Percentiles rank a stretch among this genome's conserved stretches.
phyloP scores from a whole-genome alignment of 1,284 basidiomycete species.

The Xerocomus minutiporus region DNA sequence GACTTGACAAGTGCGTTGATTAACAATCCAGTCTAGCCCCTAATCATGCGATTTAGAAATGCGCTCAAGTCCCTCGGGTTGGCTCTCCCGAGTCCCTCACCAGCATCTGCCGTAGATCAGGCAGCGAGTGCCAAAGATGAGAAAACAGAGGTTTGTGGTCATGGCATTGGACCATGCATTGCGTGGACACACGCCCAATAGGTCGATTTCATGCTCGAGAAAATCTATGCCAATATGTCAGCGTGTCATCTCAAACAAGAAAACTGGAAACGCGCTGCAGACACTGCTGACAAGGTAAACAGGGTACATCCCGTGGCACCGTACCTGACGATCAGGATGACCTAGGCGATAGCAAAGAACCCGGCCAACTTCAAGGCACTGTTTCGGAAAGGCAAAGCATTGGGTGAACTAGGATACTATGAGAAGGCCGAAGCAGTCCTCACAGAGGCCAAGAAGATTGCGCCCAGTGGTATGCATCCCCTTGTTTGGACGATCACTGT shows the following conservation, averaged over 20 bases:
- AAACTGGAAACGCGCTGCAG: constrained; percentile 71
- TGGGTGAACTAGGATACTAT: constrained; percentile 67
- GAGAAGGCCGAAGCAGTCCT: constrained; percentile 66
- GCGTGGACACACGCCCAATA: constrained; percentile 25
- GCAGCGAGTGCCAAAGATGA: constrained; percentile 41
- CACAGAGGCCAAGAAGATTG: constrained; percentile 58
- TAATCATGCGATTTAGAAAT: constrained; percentile 35
- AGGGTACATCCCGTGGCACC: not conserved
- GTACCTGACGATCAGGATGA: constrained; percentile 1
- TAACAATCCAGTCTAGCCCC: not conserved
- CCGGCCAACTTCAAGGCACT: constrained; percentile 69
- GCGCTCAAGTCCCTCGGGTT: constrained; percentile 49
- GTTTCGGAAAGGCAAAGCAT: constrained; percentile 75
- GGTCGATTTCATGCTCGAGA: constrained; percentile 71
- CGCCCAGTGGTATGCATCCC: constrained; percentile 46
- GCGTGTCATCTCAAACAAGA: constrained; percentile 72
- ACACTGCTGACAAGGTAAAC: constrained; percentile 68
- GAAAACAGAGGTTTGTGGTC: constrained; percentile 46
- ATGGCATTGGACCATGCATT: not conserved
- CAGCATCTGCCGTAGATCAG: constrained; percentile 31
- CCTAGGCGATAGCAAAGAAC: constrained; percentile 67
- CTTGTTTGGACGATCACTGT: not conserved
- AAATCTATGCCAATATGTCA: constrained; percentile 77
- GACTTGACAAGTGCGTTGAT: constrained; percentile 59
- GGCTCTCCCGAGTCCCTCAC: constrained; percentile 18